Conservation (phyloP, 2,329 filamentous ascomycete species). For the Colletotrichum liriopes region DNA sequence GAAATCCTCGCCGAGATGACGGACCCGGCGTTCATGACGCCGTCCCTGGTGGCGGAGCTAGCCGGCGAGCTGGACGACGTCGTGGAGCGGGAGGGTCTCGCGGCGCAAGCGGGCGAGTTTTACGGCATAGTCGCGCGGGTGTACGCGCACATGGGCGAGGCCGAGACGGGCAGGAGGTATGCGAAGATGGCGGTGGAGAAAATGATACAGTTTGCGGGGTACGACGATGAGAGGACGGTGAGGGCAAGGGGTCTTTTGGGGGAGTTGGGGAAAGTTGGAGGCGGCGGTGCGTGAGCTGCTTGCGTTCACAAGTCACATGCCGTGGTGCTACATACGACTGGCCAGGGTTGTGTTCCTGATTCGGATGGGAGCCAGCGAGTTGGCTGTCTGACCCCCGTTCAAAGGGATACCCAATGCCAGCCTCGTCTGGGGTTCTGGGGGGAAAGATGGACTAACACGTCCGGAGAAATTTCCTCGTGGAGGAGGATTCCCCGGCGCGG, state of each 20-base stretch:
- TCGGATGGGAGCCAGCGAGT: neutral
- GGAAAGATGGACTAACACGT: neutral
- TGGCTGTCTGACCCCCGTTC: neutral
- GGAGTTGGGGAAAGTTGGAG: slow-evolving; percentile 34
- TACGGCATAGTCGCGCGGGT: slow-evolving; percentile 45
- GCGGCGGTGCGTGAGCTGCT: neutral
- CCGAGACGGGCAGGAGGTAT: slow-evolving; percentile 42
- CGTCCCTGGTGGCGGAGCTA: slow-evolving; percentile 33
- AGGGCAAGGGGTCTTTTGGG: slow-evolving; percentile 31
- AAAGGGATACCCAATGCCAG: neutral
- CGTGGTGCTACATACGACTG: neutral
- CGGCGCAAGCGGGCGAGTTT: slow-evolving; percentile 47
- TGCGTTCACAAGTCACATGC: neutral
- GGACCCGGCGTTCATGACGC: slow-evolving; percentile 38
- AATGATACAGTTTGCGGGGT: slow-evolving; percentile 44
- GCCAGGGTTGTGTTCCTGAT: slow-evolving; percentile 1
- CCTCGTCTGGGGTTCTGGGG: neutral
- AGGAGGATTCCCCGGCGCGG: neutral
- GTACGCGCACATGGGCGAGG: slow-evolving; percentile 45
- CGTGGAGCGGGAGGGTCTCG: slow-evolving; percentile 46
- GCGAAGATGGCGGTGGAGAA: slow-evolving; percentile 44
- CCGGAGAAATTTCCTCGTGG: slow-evolving; percentile 1
- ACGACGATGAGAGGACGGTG: slow-evolving; percentile 46
- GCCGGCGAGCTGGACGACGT: slow-evolving; percentile 45
- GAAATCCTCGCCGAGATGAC: slow-evolving; percentile 45